These are phyloP conservation scores for Ilex aquifolium DNA, from an alignment of 257 asterid genomes.

Conservation along the genomic window DNA sequence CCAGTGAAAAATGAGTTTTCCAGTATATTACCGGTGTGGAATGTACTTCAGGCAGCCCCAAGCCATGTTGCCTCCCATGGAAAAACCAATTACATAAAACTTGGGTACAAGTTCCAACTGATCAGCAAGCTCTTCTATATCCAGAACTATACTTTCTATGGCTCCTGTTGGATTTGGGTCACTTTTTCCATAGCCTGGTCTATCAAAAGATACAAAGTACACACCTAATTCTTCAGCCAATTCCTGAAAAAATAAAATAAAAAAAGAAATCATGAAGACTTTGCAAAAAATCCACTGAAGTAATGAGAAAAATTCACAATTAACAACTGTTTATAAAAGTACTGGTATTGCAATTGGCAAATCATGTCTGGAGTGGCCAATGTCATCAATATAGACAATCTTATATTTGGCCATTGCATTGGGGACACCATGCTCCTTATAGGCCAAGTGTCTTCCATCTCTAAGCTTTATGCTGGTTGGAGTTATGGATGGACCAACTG, in stretches of 20 bases:
- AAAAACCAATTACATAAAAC: conserved; percentile 52
- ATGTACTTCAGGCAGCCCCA: conserved; percentile 84
- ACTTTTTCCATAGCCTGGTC: conserved; percentile 81
- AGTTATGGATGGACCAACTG: background rate
- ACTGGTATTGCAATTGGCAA: background rate
- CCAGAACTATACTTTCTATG: conserved; percentile 43
- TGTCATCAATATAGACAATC: background rate
- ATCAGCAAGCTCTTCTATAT: conserved; percentile 71
- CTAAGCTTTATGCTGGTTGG: background rate
- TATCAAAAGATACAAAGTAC: conserved; percentile 60
- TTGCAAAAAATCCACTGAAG: background rate
- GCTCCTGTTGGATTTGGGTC: conserved; percentile 68
- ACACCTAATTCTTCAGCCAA: conserved; percentile 49
- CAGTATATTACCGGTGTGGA: conserved; percentile 39
- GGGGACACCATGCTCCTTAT: background rate
- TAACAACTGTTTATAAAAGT: too few species aligned
- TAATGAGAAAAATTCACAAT: too few species aligned
- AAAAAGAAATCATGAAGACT: background rate
- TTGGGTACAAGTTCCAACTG: conserved; percentile 50
- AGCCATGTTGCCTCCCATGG: conserved; percentile 67
- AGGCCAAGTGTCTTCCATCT: background rate
- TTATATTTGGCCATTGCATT: background rate
- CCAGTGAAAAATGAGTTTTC: too few species aligned
- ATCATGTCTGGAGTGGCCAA: background rate
- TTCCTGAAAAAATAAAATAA: conserved; percentile 25